phyloP scores from a whole-genome alignment of 2,329 filamentous ascomycete genomes.

The Exophiala oligosperma region DNA sequence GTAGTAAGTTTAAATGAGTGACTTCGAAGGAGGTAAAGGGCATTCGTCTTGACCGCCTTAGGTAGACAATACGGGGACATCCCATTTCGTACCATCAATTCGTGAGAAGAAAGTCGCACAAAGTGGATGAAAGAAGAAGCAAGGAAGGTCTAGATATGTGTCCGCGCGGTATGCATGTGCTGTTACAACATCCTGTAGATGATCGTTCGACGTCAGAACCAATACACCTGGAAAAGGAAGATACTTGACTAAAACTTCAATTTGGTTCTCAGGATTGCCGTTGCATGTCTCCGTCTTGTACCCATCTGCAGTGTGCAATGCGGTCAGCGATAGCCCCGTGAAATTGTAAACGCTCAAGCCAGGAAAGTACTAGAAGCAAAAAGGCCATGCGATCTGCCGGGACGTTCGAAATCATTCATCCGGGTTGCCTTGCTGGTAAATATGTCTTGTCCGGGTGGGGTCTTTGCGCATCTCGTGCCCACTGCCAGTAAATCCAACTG shows the following conservation, averaged over 20 bases:
- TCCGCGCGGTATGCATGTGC: background rate
- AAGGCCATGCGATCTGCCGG: background rate
- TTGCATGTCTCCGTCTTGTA: background rate
- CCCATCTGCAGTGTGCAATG: conserved; percentile 20
- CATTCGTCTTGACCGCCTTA: no score
- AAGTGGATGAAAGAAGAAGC: background rate
- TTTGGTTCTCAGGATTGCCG: background rate
- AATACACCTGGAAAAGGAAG: conserved; percentile 10
- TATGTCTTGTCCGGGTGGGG: conserved; percentile 74
- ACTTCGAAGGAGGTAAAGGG: no score
- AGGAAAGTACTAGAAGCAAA: conserved; percentile 9
- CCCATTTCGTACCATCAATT: no score
- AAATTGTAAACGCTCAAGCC: conserved; percentile 16
- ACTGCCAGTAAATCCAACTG: conserved; percentile 94
- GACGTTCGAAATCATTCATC: conserved; percentile 29
- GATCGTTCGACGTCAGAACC: conserved; percentile 17
- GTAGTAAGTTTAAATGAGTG: no score
- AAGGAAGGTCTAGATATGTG: background rate
- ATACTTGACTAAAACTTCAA: conserved; percentile 22
- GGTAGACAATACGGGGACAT: no score
- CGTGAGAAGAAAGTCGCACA: no score
- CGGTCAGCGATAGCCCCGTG: conserved; percentile 20
- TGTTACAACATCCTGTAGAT: conserved; percentile 11
- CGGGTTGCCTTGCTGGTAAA: conserved; percentile 76
- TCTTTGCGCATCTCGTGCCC: conserved; percentile 97